Percentiles rank a stretch among this genome's conserved stretches.
Evolutionary conservation across 2,329 filamentous ascomycete species (phyloP).

Genomic region (Penicillium sp.): DNA sequence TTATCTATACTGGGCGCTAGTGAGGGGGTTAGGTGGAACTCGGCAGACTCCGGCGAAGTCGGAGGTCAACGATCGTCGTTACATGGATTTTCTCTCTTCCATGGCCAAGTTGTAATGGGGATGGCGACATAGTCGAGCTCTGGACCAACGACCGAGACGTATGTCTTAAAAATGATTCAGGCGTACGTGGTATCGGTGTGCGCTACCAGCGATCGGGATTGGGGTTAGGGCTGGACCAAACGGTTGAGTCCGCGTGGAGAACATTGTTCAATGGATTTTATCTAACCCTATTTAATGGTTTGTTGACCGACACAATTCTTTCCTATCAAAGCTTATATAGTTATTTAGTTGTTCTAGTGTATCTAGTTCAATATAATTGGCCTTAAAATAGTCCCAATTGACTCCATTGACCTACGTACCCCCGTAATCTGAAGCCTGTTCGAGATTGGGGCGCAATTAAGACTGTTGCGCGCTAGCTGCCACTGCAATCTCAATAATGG

Average conservation of each 20-base stretch:
- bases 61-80: neutral
- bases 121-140: neutral
- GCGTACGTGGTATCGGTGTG: neutral
- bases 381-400: neutral
- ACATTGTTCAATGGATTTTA: neutral
- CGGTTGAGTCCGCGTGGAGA: conserved; percentile 3
- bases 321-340: neutral
- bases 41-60: neutral
- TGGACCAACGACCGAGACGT: neutral
- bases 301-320: neutral
- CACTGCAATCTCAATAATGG: neutral
- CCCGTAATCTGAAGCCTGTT: neutral
- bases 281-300: neutral
- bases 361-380: neutral
- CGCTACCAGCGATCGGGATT: neutral
- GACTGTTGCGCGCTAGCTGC: neutral
- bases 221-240: conserved; percentile 1
- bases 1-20: neutral
- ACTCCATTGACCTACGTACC: neutral
- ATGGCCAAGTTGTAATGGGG: neutral
- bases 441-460: neutral
- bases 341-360: neutral
- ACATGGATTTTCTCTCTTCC: neutral
- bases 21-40: neutral
- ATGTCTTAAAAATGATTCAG: neutral